Base-by-base conservation (phyloP, 441 rosid genomes). In the Biscutella auriculata region DNA sequence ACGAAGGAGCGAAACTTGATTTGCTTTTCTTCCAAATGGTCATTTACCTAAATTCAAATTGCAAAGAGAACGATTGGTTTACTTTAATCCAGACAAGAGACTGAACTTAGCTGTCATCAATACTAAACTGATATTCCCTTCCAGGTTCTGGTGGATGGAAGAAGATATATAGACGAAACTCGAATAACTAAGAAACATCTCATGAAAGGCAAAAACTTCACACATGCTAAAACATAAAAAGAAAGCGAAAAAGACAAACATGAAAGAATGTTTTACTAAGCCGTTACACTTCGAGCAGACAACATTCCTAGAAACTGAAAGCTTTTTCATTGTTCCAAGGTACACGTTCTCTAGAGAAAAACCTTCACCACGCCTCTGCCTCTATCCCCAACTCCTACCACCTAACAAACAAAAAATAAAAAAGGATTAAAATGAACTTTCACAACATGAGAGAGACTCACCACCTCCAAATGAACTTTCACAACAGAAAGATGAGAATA, bases 311-410 rank as follows among this genome's bases (percentile, higher is more conserved):
- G 97, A 80, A 2, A 88, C 83, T 1, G 96, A 77, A 3, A 86
- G 78, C 69, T 84, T 90, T 81, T 90, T 90, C 16, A 83, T 77
- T 19, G 83, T 80, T 36, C 97, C 97, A 27, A 76, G 80, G 66
- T 87, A 90, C 1, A 87, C 76, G 60, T 90, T 95, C 71, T 90
- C 97, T 49, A 87, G 49, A 10, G 97, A 83, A 32, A 85, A 92
- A 73, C 87, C 94, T 78, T 84, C 94, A 25, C 97, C 96, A 68
- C 88, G 79, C 44, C 92, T 82, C 67, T 90, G 95, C 73, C 97
- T 83, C 35, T 95, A 70, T 55, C 86, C 88, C 63, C 95, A 63
- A 69, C 95, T 82, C 56, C 92, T 86, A 54, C 88, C 88, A 41
- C 90, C 85, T 40, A 12, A 46, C 12, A 41, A 29, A 53, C 15